Evolutionary conservation across 805 yeast genomes (phyloP).

Genomic region (Candida berthetii): DNA sequence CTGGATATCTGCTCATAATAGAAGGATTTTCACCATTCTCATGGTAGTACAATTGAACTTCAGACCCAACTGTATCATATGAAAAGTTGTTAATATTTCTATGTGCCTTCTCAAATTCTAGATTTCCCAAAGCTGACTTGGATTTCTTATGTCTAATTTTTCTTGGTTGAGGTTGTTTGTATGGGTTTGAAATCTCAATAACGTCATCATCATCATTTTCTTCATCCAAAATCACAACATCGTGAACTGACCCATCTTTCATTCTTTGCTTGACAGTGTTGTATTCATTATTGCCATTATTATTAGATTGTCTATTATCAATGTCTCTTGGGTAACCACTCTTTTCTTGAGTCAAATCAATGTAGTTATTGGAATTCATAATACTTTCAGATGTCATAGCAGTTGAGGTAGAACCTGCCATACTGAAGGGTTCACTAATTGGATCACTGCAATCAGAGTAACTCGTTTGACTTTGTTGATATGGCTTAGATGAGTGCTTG

Average conservation of each 20-base stretch:
- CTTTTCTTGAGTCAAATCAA: neutral
- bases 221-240: conserved; percentile 17
- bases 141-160: conserved; percentile 4
- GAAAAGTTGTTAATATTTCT: conserved; percentile 13
- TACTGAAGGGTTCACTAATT: conserved; percentile 17
- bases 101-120: conserved; percentile 1
- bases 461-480: conserved; percentile 16
- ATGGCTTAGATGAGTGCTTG: conserved; percentile 3
- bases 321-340: neutral
- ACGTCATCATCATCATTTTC: conserved; percentile 7
- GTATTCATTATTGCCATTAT: neutral
- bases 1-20: too few species aligned
- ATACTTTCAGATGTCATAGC: conserved; percentile 4
- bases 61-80: conserved; percentile 18
- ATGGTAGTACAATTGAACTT: conserved; percentile 11
- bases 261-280: conserved; percentile 11
- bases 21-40: neutral
- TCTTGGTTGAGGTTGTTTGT: neutral
- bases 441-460: conserved; percentile 12
- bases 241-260: conserved; percentile 14
- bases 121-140: conserved; percentile 5
- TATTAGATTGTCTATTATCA: neutral
- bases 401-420: conserved; percentile 7
- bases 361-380: conserved; percentile 10
- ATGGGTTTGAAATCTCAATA: neutral